Evolutionary conservation across 164 flowering plant genomes (phyloP), one percentile per base, ranked within the genome.

Genomic region (Berberis vulgaris): DNA sequence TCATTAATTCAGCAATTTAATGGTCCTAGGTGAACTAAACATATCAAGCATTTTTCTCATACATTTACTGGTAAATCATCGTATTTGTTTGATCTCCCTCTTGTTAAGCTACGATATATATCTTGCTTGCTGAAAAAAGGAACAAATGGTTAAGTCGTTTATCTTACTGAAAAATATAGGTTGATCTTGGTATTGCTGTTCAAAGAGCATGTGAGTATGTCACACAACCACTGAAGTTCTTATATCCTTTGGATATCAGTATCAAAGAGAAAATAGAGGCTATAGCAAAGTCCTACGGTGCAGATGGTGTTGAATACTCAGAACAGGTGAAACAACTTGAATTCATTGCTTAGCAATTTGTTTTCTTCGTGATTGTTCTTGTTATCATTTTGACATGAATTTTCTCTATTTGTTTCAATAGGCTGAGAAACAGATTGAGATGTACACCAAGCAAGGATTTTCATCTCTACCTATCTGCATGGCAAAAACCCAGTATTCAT

Each of bases 381-480:
- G 26, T 26, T 26, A 26, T 26, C 26, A 26, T 26, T 53, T 69
- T 55, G 39, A 69, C 59, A 49, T 8, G 10, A 7, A 41, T 69
- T 65, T 39, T 40, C 7, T 43, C 10, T 57, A 44, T 61, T 38
- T 50, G 12, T 7, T 56, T 26, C 26, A 26, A 26, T 63, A 91
- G 99, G 97, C 99, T 49, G 96, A 94, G 86, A 91, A 94, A 68
- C 99, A 94, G 78, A 89, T 94, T 46, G 97, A 91, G 71, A 83
- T 85, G 84, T 94, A 94, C 81, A 84, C 69, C 77, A 85, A 59
- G 72, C 99, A 94, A 79, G 99, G 99, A 1, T 94, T 94, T 74
- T 76, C 89, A 1, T 71, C 71, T 67, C 78, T 91, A 43, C 99
- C 99, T 11, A 91, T 95, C 69, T 95, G 99, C 83, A 95, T 95